Evolutionary conservation across 2,329 filamentous ascomycete species (phyloP).

Genomic region (Neonectria faginata): DNA sequence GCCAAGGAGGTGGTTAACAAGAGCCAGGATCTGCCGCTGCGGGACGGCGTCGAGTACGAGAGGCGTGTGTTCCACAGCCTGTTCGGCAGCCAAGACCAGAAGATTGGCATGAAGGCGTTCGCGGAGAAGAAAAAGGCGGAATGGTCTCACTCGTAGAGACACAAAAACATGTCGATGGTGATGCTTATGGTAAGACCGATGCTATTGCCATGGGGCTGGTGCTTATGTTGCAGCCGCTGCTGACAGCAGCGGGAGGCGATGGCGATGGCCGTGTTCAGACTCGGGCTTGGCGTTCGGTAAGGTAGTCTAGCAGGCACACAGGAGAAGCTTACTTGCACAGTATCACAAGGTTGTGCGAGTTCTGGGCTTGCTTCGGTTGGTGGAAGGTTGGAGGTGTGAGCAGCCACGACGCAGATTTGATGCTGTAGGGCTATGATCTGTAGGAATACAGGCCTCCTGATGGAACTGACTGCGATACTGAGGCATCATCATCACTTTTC

Average conservation of each 20-base stretch:
- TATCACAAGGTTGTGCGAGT: constrained; percentile 6
- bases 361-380: constrained; percentile 13
- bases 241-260: constrained; percentile 10
- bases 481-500: neutral
- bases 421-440: constrained; percentile 5
- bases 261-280: constrained; percentile 5
- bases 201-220: constrained; percentile 10
- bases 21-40: constrained; percentile 89
- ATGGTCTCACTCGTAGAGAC: constrained; percentile 80
- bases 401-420: constrained; percentile 4
- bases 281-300: constrained; percentile 9
- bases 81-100: constrained; percentile 96
- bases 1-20: constrained; percentile 99
- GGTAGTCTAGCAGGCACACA: neutral
- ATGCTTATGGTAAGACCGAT: constrained; percentile 14
- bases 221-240: constrained; percentile 21
- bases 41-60: constrained; percentile 96
- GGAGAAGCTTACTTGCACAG: constrained; percentile 14
- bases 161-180: constrained; percentile 17
- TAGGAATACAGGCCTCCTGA: neutral
- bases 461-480: no score
- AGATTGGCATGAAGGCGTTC: constrained; percentile 97
- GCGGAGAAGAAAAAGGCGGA: constrained; percentile 93
- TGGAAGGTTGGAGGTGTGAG: neutral
- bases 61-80: constrained; percentile 90